Base-by-base conservation (phyloP, 257 asterid species). In the Nicotiana sylvestris region DNA sequence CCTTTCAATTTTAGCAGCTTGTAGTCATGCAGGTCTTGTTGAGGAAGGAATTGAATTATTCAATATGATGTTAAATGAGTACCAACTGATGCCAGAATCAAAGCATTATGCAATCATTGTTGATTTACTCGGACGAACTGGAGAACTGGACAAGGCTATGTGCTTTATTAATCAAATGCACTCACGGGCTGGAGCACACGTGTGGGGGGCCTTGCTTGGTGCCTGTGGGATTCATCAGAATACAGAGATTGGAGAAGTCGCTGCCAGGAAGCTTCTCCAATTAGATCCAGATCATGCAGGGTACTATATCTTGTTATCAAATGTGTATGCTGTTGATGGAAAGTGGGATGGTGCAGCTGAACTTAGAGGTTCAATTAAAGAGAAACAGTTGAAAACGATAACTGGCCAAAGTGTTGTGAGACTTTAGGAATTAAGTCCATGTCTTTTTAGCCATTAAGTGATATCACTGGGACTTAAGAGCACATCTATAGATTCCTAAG, bases 141-240 rank as follows among this genome's bases (percentile, higher is more conserved):
- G 98, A 10, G 90, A 93, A 69, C 67, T 93, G 76, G 92, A 88
- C 33, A 85, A 85, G 82, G 96, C 98, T 30, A 64, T 91, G 88
- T 85, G 69, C 33, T 86, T 92, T 11, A 90, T 93, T 61, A 66
- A 74, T 21, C 90, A 57, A 77, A 86, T 91, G 83, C 86, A 86
- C 3, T 85, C 67, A 25, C 88, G 86, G 11, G 86, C 86, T 13
- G 88, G 88, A 77, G 89, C 89, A 12, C 85, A 89, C 82, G 82
- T 85, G 2, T 92, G 98, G 97, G 97, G 92, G 51, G 92, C 97
- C 4, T 87, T 92, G 85, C 92, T 93, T 64, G 93, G 95, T 66
- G 91, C 95, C 0, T 92, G 94, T 25, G 25, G 90, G 85, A 84
- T 89, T 64, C 86, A 92, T 85, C 90, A 87, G 61, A 90, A 93